Evolutionary conservation across 345 rosid species (phyloP), one percentile per base, ranked within the genome.

Genomic region (Moricandia arvensis): DNA sequence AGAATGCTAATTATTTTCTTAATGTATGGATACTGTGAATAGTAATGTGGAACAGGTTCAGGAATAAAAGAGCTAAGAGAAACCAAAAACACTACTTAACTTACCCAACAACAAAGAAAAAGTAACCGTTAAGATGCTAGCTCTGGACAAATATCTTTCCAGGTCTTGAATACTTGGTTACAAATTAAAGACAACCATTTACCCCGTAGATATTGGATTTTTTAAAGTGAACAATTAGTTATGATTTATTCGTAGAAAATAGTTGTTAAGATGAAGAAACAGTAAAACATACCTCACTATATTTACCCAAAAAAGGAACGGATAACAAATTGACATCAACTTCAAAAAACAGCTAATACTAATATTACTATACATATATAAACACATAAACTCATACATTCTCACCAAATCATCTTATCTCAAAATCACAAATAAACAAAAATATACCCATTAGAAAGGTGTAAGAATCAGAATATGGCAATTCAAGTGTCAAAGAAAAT

Each of bases 21-120:
- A 57, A 2, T 4, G 6, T 55, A 57, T 57, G 30, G 30, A 26
- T 55, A 27, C 2, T 0, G 61, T 12, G 33, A n/a, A 57, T 26
- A 33, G 33, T 12, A 57, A 57, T 57, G 26, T 57, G 34, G 16
- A 58, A 27, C 62, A 58, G 62, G 17, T 58, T 58, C 2, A 58
- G 0, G 35, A 27, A 58, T 58, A 26, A 27, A 58, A 58, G 1
- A 58, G 17, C 35, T 58, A 27, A 58, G 2, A 58, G 8, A 58
- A 27, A 10, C 4, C 35, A 58, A 58, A 21, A 58, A 12, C 4
- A n/a, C n/a, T n/a, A n/a, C n/a, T n/a, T 5, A 57, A 57, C n/a
- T n/a, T n/a, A n/a, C n/a, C n/a, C 98, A 8, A 91, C 93, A 37
- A 88, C 90, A 21, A 82, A 90, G 85, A 88, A 85, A 41, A 82